These are phyloP conservation scores for Larix kaempferi DNA, from an alignment of 75 land plant species.

Conservation along the genomic window DNA sequence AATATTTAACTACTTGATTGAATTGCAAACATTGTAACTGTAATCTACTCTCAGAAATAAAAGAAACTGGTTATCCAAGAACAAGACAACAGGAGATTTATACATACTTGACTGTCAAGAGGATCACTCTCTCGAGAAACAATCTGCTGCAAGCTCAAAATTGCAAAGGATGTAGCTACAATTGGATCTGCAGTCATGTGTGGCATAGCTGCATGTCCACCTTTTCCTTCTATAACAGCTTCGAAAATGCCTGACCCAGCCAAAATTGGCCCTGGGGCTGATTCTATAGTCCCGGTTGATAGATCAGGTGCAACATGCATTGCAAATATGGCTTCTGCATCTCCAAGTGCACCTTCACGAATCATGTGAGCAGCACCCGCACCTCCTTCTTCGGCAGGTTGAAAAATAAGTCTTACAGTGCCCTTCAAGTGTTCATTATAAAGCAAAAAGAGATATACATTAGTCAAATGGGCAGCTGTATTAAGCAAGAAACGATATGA, in stretches of 20 bases:
- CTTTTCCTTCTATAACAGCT: slow-evolving; percentile 58
- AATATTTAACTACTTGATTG: not conserved
- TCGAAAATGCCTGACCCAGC: slow-evolving; percentile 56
- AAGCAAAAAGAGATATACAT: not conserved
- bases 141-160: slow-evolving; percentile 67
- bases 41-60: no score
- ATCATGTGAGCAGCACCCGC: slow-evolving; percentile 77
- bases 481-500: not conserved
- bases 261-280: slow-evolving; percentile 39
- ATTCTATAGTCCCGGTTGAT: slow-evolving; percentile 49
- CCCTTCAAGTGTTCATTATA: slow-evolving; percentile 20
- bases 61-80: slow-evolving; percentile 13
- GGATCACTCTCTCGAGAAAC: slow-evolving; percentile 76
- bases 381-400: slow-evolving; percentile 84
- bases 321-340: slow-evolving; percentile 73
- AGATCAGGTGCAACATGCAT: slow-evolving; percentile 44
- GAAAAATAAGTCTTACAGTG: slow-evolving; percentile 61
- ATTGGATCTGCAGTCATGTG: slow-evolving; percentile 57
- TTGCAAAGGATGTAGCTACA: slow-evolving; percentile 60
- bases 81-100: not conserved
- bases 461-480: not conserved
- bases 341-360: slow-evolving; percentile 75
- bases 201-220: slow-evolving; percentile 73
- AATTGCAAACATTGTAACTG: not conserved
- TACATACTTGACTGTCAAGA: slow-evolving; percentile 27